Base-by-base conservation (phyloP, 169 alveolate species). In the Cryptosporidium canis region DNA sequence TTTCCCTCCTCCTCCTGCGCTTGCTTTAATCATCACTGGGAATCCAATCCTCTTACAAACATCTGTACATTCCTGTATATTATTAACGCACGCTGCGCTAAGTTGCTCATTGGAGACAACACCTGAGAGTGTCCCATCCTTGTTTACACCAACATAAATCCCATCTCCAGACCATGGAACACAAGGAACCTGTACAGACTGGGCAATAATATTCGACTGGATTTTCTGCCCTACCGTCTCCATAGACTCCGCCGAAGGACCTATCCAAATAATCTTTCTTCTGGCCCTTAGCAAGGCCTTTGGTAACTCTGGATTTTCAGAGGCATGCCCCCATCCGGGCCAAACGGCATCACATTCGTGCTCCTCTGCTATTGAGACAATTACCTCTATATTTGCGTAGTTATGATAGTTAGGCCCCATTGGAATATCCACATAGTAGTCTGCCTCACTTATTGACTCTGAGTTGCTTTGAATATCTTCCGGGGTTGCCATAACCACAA, bases 1-100 rank as follows among this genome's bases (percentile, higher is more conserved):
- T 85, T 96, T 97, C 14, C 99, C 99, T 47, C 99, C 99, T 18
- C 99, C 99, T 16, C 99, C 99, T 84, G 96, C 97, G 9, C 98
- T 93, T 43, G 99, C 98, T 83, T 97, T 97, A 53, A 97, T 94
- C 98, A 97, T 96, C 71, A 96, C 94, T 14, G 99, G 99, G 77
- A 92, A 97, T n/a, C 98, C 98, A 45, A 97, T 96, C 56, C 96
- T 83, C 27, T 93, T 91, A 31, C 97, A 94, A 37, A 92, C 94
- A 55, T 85, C 92, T 37, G 85, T 91, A 83, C 96, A 95, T 44
- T 93, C 97, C 61, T 93, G 95, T 45, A 90, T 90, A n/a, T 91
- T 91, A 27, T 90, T 84, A 41, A 92, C 90, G 1, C 94, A 90
- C 18, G 93, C 67, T 44, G 67, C 70, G 31, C 16, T 31, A 77